Base-by-base conservation (phyloP, 108 stramenopile species). In the Cyclotella sp. region DNA sequence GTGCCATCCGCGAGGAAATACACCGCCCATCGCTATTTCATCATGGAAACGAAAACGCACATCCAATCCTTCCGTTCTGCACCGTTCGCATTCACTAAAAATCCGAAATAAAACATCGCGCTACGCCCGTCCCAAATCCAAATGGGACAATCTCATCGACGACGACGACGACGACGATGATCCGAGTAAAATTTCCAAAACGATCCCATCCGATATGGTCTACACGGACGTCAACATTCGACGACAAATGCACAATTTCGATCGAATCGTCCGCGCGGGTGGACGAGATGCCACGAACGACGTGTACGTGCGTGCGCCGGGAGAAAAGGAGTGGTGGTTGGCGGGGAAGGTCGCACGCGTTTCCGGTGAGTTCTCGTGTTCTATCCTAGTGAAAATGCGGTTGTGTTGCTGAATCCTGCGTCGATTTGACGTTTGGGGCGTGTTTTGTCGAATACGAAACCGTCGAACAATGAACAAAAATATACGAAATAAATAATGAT, bases 341-440 rank as follows among this genome's bases (percentile, higher is more conserved):
- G 82, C 81, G 30, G 93, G 93, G 0, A 94, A 94, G 61, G 76
- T 94, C 8, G 90, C 90, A 34, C 77, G 90, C 22, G 77, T 90
- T 7, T 80, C 86, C 8, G 78, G 78, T 79, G 41, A 63, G 73
- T 59, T 27, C 43, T 7, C 60, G 11, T 14, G 24, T 45, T 54
- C 0, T 41, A 47, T 19, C 21, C 10, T 43, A 39, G 19, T 45
- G 22, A 13, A 58, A 40, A n/a, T n/a, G 4, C 34, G 2, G 34
- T 34, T 34, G 6, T 34, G 2, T 6, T 34, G 6, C 34, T 34
- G 34, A 2, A 34, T 34, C 34, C 34, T 34, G 34, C 6, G 34
- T 34, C 6, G 34, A 34, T 34, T 34, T 34, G 34, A 34, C 6
- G 34, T 34, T 6, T n/a, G n/a, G n/a, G n/a, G 6, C 34, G 6